Evolutionary conservation across 2,329 filamentous ascomycete genomes (phyloP).

Genomic region (Eutypa lata): DNA sequence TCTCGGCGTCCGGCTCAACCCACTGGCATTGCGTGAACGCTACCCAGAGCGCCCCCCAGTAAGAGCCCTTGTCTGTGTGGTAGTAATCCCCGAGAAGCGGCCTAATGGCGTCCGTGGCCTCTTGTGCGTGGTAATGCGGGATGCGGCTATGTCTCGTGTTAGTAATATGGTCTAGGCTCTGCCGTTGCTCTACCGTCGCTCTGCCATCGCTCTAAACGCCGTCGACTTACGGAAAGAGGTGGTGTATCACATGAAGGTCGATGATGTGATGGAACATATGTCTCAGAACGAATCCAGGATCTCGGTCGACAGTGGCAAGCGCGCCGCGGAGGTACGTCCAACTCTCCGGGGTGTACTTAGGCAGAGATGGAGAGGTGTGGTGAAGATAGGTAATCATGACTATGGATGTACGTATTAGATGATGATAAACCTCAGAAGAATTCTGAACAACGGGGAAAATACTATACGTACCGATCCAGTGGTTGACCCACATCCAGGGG

Average conservation of each 20-base stretch:
- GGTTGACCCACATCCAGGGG: constrained; percentile 67
- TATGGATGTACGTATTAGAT: constrained; percentile 23
- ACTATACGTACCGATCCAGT: constrained; percentile 58
- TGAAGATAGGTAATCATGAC: constrained; percentile 75
- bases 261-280: constrained; percentile 65
- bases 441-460: not conserved
- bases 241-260: constrained; percentile 62
- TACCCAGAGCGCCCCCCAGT: constrained; percentile 43
- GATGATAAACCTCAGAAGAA: not conserved
- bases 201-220: too few species aligned
- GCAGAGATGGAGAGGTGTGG: constrained; percentile 49
- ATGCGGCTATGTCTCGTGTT: constrained; percentile 37
- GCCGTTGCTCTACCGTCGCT: too few species aligned
- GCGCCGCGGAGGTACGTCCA: constrained; percentile 63
- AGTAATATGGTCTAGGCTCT: constrained; percentile 3
- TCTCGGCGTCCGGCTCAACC: constrained; percentile 37
- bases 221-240: constrained; percentile 52
- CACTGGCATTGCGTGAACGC: constrained; percentile 46
- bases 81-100: constrained; percentile 55
- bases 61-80: constrained; percentile 40
- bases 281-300: constrained; percentile 59
- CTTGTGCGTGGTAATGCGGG: constrained; percentile 58
- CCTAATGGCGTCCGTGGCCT: constrained; percentile 56
- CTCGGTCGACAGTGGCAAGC: constrained; percentile 58
- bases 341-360: constrained; percentile 50